Conservation (phyloP, 257 asterid genomes). For the Echites panduratus region DNA sequence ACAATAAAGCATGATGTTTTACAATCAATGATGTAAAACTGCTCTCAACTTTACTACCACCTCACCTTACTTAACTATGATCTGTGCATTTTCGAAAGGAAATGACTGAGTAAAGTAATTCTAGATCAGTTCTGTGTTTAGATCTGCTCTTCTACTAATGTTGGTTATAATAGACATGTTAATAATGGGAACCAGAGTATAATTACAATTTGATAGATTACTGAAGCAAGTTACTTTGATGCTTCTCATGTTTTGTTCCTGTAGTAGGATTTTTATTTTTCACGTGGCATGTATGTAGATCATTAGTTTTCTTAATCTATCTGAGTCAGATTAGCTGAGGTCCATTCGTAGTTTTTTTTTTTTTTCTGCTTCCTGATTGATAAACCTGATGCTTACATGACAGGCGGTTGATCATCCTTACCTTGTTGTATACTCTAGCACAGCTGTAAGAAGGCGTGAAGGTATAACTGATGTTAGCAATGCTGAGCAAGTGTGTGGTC, state of each 20-base stretch:
- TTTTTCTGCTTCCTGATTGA: background rate
- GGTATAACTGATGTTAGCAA: slow-evolving; percentile 34
- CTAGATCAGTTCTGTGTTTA: background rate
- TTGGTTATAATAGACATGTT: background rate
- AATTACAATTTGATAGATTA: background rate
- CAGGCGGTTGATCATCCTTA: slow-evolving; percentile 99
- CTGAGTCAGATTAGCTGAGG: background rate
- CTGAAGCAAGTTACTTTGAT: background rate
- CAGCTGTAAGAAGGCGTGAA: slow-evolving; percentile 54
- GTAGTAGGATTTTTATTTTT: background rate
- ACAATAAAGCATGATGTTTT: background rate
- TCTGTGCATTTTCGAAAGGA: background rate
- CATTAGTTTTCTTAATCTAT: background rate
- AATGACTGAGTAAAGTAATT: background rate
- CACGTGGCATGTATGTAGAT: background rate
- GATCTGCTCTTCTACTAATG: background rate
- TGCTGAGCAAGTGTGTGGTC: slow-evolving; percentile 46
- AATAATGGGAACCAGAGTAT: background rate
- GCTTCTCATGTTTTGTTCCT: background rate
- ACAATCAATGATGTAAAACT: background rate
- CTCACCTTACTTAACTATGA: background rate
- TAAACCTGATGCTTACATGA: slow-evolving; percentile 5
- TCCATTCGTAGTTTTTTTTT: background rate
- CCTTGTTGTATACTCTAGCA: slow-evolving; percentile 79
- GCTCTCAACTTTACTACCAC: background rate